Percentiles rank a stretch among this genome's conserved stretches.
Evolutionary conservation across 2,329 filamentous ascomycete species (phyloP).

Genomic region (Trichoderma sp.): DNA sequence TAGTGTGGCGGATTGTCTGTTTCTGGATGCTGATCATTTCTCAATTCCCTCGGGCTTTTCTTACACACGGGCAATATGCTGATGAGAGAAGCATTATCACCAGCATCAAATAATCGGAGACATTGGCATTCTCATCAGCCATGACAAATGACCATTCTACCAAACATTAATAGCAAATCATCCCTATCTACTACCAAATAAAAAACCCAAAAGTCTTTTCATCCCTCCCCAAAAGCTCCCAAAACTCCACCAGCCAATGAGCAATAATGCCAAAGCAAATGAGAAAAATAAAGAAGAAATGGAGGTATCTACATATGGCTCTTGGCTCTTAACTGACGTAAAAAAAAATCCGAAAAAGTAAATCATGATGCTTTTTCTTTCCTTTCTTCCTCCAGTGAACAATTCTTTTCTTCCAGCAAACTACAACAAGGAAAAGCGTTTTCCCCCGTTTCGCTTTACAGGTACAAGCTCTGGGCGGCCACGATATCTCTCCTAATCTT

Average conservation of each 20-base stretch:
- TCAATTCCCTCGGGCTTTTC: neutral
- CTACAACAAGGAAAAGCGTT: neutral
- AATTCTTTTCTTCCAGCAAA: neutral
- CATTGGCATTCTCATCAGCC: neutral
- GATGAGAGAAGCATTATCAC: neutral
- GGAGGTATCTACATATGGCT: slow-evolving; percentile 12
- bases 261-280: slow-evolving; percentile 8
- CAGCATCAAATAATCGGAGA: neutral
- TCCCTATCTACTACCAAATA: neutral
- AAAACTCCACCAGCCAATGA: slow-evolving; percentile 13
- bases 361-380: neutral
- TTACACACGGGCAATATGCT: neutral
- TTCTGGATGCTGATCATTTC: neutral
- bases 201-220: neutral
- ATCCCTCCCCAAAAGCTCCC: neutral
- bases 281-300: neutral
- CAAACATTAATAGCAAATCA: neutral
- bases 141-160: neutral
- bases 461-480: slow-evolving; percentile 88
- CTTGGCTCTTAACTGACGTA: neutral
- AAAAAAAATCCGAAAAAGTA: neutral
- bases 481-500: slow-evolving; percentile 95
- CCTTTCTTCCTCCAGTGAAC: neutral
- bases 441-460: slow-evolving; percentile 48
- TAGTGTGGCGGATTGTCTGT: neutral